phyloP scores from a whole-genome alignment of 768 basidiomycete genomes.

The Tulasnella sp. region DNA sequence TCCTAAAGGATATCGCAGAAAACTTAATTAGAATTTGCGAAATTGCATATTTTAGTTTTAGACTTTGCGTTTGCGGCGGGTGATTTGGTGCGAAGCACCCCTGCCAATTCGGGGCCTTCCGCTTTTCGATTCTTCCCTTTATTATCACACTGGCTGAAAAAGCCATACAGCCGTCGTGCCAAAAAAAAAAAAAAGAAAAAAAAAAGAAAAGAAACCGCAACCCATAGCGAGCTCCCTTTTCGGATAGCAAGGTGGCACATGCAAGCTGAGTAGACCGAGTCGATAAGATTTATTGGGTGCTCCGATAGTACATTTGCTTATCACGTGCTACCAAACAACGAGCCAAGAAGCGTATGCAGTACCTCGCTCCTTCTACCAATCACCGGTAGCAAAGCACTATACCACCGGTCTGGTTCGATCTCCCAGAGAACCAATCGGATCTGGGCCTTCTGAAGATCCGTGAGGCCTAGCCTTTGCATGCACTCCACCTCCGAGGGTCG shows the following conservation, averaged over 20 bases:
- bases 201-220: not conserved
- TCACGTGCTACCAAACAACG: not conserved
- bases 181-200: not conserved
- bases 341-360: not conserved
- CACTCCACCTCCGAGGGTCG: not conserved
- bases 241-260: too few species aligned
- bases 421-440: not conserved
- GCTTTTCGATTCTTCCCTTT: not conserved
- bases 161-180: too few species aligned
- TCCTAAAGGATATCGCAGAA: too few species aligned
- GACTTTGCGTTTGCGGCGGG: too few species aligned
- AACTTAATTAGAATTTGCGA: too few species aligned
- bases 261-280: too few species aligned
- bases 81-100: too few species aligned
- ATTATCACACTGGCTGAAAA: not conserved
- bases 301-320: not conserved
- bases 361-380: not conserved
- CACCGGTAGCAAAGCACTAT: not conserved
- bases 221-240: too few species aligned
- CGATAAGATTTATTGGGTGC: not conserved
- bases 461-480: not conserved
- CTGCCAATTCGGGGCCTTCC: not conserved
- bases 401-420: not conserved
- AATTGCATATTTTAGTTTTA: too few species aligned
- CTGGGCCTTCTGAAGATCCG: not conserved